Base-by-base conservation (phyloP, 202 grass and related monocot species). In the Carex arenaria region DNA sequence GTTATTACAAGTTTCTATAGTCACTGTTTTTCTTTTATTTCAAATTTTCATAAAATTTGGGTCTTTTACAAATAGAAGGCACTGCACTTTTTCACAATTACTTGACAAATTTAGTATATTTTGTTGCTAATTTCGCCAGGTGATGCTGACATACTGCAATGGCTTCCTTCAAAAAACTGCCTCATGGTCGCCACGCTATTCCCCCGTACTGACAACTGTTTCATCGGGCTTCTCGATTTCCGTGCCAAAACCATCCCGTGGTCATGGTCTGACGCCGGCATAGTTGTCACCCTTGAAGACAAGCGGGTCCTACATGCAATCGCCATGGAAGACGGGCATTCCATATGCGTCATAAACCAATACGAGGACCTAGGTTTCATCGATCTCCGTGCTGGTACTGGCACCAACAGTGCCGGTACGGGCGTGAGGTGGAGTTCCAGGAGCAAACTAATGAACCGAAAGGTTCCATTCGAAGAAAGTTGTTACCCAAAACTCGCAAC, bases 341-440 rank as follows among this genome's bases (percentile, higher is more conserved):
- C 93, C 3, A 88, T 98, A 5, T 98, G 95, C 51, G 95, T 98
- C 4, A 90, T 98, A 54, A 95, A 98, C 83, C 95, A 98, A 76
- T 98, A 98, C 61, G 95, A 98, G 17, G 95, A 98, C 88, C 84
- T 98, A n/a, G 95, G 95, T 0, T 98, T 98, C 89, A 94, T 98
- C 0, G 95, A 98, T 72, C 83, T 95, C 6, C 72, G 95, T 51
- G 79, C 19, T 0, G 17, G 67, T 76, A 61, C 17, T 40, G 38
- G 38, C 53, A 19, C 67, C 0, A 19, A 47, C 23, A 88, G 9
- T 82, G 51, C 70, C 43, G 45, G 82, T 32, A 86, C 82, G 0
- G 85, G 88, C 26, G 93, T 98, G 57, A 70, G 95, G n/a, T 98
- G 95, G 95, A 92, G 95, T 86, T 98, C 95, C 4, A 86, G 95